Percentiles rank a stretch among this genome's conserved stretches.
phyloP scores from a whole-genome alignment of 495 filamentous ascomycete genomes.

The Apodospora peruviana region DNA sequence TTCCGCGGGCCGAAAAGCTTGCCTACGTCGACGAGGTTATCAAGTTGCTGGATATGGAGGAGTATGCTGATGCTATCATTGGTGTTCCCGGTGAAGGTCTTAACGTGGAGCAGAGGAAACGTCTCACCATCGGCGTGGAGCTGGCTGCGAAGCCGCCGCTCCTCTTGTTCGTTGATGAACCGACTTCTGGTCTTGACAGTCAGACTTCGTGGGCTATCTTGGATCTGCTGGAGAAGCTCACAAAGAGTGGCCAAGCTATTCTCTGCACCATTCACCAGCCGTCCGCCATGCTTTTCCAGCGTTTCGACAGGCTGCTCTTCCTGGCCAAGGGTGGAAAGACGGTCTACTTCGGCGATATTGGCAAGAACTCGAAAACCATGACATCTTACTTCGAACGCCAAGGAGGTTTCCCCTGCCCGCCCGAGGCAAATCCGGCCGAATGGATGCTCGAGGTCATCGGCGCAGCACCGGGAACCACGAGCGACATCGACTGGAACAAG shows the following conservation, averaged over 20 bases:
- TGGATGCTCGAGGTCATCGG: slow-evolving; percentile 96
- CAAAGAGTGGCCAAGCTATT: slow-evolving; percentile 79
- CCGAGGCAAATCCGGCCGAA: slow-evolving; percentile 83
- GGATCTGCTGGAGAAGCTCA: slow-evolving; percentile 71
- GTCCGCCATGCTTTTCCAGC: slow-evolving; percentile 82
- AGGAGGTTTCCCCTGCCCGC: slow-evolving; percentile 66
- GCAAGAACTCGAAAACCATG: slow-evolving; percentile 67
- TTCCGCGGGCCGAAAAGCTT: slow-evolving; percentile 67
- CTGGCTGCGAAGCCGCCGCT: slow-evolving; percentile 84
- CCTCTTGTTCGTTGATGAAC: slow-evolving; percentile 89
- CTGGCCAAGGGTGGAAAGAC: slow-evolving; percentile 73
- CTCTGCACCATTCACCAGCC: slow-evolving; percentile 94
- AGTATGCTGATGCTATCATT: slow-evolving; percentile 81
- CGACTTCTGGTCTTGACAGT: slow-evolving; percentile 77
- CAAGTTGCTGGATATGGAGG: slow-evolving; percentile 80
- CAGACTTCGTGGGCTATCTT: slow-evolving; percentile 86
- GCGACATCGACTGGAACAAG: slow-evolving; percentile 75
- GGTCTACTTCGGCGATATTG: slow-evolving; percentile 89
- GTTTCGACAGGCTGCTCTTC: slow-evolving; percentile 86
- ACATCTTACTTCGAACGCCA: slow-evolving; percentile 77
- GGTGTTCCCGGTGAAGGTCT: slow-evolving; percentile 84
- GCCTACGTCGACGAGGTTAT: slow-evolving; percentile 90
- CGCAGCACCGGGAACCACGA: slow-evolving; percentile 74
- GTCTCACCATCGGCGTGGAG: slow-evolving; percentile 87
- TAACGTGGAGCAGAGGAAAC: slow-evolving; percentile 88